These are phyloP conservation scores for Kalmanozyma brasiliensis DNA, from an alignment of 1,284 basidiomycete species.

Conservation along the genomic window DNA sequence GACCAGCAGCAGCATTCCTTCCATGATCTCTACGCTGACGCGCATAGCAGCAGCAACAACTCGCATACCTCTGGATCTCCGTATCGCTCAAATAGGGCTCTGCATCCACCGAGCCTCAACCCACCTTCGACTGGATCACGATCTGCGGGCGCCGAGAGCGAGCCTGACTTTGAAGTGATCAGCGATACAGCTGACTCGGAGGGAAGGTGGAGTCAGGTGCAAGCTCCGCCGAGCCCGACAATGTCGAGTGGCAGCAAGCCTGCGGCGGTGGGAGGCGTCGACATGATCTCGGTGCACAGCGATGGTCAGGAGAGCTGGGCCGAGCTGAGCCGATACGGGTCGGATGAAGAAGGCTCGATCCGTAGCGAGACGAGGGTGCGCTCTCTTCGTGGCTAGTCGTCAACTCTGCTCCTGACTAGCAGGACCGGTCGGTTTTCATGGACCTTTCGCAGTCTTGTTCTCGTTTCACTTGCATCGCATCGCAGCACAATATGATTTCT, in stretches of 20 bases:
- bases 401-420: too few species aligned
- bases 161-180: slow-evolving; percentile 38
- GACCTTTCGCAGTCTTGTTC: slow-evolving; percentile 3
- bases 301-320: slow-evolving; percentile 48
- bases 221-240: slow-evolving; percentile 30
- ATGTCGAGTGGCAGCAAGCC: slow-evolving; percentile 35
- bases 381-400: not conserved
- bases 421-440: too few species aligned
- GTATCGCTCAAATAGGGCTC: slow-evolving; percentile 33
- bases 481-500: too few species aligned
- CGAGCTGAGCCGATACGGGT: slow-evolving; percentile 31
- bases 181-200: slow-evolving; percentile 29
- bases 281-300: slow-evolving; percentile 16
- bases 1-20: slow-evolving; percentile 37
- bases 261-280: slow-evolving; percentile 4
- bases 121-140: slow-evolving; percentile 3
- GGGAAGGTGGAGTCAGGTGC: slow-evolving; percentile 28
- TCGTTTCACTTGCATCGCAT: too few species aligned
- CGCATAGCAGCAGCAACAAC: slow-evolving; percentile 4
- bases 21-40: slow-evolving; percentile 10
- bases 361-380: slow-evolving; percentile 9
- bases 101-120: slow-evolving; percentile 3
- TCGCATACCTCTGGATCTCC: slow-evolving; percentile 7
- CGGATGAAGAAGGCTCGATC: slow-evolving; percentile 15
- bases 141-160: slow-evolving; percentile 13